Evolutionary conservation across 768 basidiomycete species (phyloP), one percentile per base, ranked within the genome.

Genomic region (Boletus sp.): DNA sequence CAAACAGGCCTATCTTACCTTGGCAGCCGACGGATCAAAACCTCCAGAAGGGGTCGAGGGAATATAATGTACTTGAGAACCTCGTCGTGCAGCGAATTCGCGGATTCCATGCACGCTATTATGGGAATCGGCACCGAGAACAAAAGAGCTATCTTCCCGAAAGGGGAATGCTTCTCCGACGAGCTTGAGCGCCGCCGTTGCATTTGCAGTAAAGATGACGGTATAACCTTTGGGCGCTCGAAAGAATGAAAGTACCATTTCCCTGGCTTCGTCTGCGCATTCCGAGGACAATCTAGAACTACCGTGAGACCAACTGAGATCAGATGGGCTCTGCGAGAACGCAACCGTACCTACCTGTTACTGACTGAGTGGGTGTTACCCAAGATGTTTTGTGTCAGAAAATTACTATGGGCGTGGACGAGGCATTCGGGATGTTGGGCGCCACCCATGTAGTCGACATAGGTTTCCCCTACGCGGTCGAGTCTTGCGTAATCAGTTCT

Each of bases 381-480:
- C 56, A 93, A 79, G 44, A 92, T 78, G 65, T 72, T 83, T 50
- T 74, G 75, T 40, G 78, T 82, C 33, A 93, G 79, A 66, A 92
- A 90, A 49, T 83, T 81, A 40, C 84, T 78, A 62, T 92, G 89
- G 10, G 83, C 81, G 39, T 79, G 80, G 56, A 92, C 81, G 35
- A 93, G 82, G 62, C 84, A 87, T 63, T 90, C 87, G 11, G 91
- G 91, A 60, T 90, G 90, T 35, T 92, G 75, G 0, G 88, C 82
- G 24, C 88, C 90, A 32, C 91, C 91, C 89, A 92, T 92, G 61
- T 89, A 92, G 65, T 93, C 91, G 58, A 91, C 86, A 57, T 92
- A 92, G 9, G 85, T 87, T 74, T 92, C 89, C 7, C 83, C 83
- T 9, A 75, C 73, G 12, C 78, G 79, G 58, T 85, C 82, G 42